These are phyloP conservation scores for Thalia dealbata DNA, from an alignment of 176 grass and related monocot genomes.

Conservation along the genomic window DNA sequence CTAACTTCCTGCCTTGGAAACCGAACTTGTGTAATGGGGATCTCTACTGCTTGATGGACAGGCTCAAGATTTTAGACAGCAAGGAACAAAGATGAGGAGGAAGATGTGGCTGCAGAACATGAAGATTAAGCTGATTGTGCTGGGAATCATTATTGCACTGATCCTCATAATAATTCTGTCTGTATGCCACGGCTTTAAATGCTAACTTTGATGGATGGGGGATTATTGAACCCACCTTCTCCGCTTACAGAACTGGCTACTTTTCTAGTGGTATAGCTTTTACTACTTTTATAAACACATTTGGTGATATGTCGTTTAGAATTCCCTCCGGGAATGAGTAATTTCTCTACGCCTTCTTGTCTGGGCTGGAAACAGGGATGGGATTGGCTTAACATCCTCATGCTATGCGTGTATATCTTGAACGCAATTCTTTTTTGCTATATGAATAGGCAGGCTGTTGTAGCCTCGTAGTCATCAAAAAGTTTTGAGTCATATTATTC, in stretches of 20 bases:
- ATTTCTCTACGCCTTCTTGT: background rate
- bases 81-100: slow-evolving; percentile 61
- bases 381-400: slow-evolving; percentile 30
- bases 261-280: background rate
- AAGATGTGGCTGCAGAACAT: slow-evolving; percentile 99
- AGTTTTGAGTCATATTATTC: too few species aligned
- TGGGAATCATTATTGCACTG: slow-evolving; percentile 73
- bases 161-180: slow-evolving; percentile 91
- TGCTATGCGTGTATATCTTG: slow-evolving; percentile 46
- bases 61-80: slow-evolving; percentile 80
- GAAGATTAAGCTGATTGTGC: slow-evolving; percentile 92
- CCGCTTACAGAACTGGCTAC: background rate
- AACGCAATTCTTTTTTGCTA: slow-evolving; percentile 22
- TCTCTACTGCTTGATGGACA: slow-evolving; percentile 16
- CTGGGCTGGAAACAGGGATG: background rate
- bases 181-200: slow-evolving; percentile 88
- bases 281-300: background rate
- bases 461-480: too few species aligned
- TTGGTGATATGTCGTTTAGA: slow-evolving; percentile 29
- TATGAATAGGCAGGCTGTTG: slow-evolving; percentile 20
- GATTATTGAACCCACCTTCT: background rate
- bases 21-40: background rate
- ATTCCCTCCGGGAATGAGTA: slow-evolving; percentile 19
- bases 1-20: background rate
- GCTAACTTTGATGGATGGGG: slow-evolving; percentile 30